These are phyloP conservation scores for Oehlia diaphana DNA, from an alignment of 192 early-diverging fungal species.

Conservation along the genomic window DNA sequence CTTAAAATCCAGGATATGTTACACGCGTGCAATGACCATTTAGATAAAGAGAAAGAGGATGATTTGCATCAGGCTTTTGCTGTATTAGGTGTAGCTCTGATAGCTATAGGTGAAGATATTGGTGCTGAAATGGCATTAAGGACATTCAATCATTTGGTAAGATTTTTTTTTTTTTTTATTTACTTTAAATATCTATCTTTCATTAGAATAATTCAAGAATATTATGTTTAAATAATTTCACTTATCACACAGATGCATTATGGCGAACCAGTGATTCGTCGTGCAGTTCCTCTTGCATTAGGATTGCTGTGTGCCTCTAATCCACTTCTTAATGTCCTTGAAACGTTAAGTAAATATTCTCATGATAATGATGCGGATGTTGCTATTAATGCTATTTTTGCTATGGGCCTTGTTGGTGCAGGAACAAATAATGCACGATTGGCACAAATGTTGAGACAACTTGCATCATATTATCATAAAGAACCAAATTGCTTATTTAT, in stretches of 20 bases:
- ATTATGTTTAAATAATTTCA: not conserved
- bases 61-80: slow-evolving; percentile 92
- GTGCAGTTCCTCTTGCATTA: slow-evolving; percentile 92
- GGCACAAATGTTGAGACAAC: slow-evolving; percentile 95
- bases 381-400: slow-evolving; percentile 94
- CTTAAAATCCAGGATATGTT: slow-evolving; percentile 96
- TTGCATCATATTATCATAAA: slow-evolving; percentile 97
- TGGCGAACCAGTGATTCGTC: slow-evolving; percentile 93
- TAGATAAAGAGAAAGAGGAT: slow-evolving; percentile 83
- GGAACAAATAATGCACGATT: slow-evolving; percentile 99
- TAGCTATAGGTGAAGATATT: slow-evolving; percentile 97
- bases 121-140: slow-evolving; percentile 95
- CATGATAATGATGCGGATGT: slow-evolving; percentile 98
- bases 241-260: slow-evolving; percentile 82
- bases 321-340: slow-evolving; percentile 87
- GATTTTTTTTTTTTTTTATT: not conserved
- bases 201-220: too few relatives aligned
- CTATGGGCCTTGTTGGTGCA: slow-evolving; percentile 98
- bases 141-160: slow-evolving; percentile 89
- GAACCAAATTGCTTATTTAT: slow-evolving; percentile 85
- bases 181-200: not conserved
- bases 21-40: slow-evolving; percentile 92
- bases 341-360: slow-evolving; percentile 96
- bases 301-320: slow-evolving; percentile 96
- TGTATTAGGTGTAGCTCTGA: slow-evolving; percentile 92